These are phyloP conservation scores for Phalaenopsis aphrodite DNA, from an alignment of 106 monocot species.

Conservation along the genomic window DNA sequence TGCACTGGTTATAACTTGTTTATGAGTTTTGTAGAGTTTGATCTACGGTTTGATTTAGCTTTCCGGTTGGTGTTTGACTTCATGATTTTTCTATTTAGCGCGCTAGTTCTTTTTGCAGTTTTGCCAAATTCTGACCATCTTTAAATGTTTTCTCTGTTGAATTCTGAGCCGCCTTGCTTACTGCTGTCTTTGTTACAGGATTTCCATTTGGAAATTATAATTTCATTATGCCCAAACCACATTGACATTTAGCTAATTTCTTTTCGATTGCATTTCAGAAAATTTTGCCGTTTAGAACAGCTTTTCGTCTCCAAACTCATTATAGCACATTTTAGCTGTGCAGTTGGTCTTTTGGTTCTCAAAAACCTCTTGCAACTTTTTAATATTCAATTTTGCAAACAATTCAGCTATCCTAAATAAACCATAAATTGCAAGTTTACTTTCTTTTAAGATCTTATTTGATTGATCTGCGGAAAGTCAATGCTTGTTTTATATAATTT, in stretches of 20 bases:
- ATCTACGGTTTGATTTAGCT: neutral
- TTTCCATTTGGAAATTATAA: neutral
- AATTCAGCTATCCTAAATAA: too few species aligned
- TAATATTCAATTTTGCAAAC: too few species aligned
- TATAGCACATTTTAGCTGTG: too few species aligned
- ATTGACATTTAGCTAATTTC: too few species aligned
- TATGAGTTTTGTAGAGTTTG: neutral
- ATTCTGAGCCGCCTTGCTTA: neutral
- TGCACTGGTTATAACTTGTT: neutral
- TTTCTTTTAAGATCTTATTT: too few species aligned
- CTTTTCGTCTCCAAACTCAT: too few species aligned
- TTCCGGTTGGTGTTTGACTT: neutral
- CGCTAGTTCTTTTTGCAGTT: neutral
- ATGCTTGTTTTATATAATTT: neutral
- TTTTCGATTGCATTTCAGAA: too few species aligned
- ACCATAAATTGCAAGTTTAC: too few species aligned
- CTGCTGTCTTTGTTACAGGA: neutral
- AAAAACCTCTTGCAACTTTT: too few species aligned
- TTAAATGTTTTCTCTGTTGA: neutral
- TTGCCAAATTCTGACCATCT: neutral
- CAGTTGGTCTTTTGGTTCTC: too few species aligned
- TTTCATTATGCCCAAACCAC: neutral
- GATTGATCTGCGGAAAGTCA: too few species aligned
- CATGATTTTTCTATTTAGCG: neutral
- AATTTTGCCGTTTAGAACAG: too few species aligned